Base-by-base conservation (phyloP, 805 yeast species). In the Wickerhamomyces queroliae region DNA sequence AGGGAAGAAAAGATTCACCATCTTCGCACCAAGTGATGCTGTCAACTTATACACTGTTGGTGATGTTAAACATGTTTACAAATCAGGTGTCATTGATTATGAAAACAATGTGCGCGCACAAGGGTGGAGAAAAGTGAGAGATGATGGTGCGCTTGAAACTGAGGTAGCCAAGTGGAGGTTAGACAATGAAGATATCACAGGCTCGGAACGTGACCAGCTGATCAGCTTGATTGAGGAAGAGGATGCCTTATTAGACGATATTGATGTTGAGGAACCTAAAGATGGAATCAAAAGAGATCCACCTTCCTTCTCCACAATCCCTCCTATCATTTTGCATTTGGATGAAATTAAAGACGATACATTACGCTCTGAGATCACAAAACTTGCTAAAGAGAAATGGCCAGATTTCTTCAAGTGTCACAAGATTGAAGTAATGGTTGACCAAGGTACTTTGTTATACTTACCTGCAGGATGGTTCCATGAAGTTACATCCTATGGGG, bases 401-500 rank as follows among this genome's bases (percentile, higher is more conserved):
- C 83, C 84, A 0, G 64, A 67, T 1, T 64, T 80, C 37, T 52
- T 67, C 30, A 44, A 59, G 1, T 63, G 76, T 2, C 57, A 63
- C 16, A 64, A 67, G 34, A 52, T 70, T 13, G 63, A 69, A 15
- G 77, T 78, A 2, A 63, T 70, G 53, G 47, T 83, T 21, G 52
- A 68, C 22, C 78, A 81, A 0, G 88, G 88, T 0, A 78, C 82
- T 36, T 76, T 80, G 80, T 56, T 83, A 18, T 83, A 74, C 52
- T 55, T 83, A 20, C 91, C 91, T 1, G 73, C 84, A 1, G 89
- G 91, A 3, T 83, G 90, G 90, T 83, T 83, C 51, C 91, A 83
- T 55, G 91, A 83, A 55, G 91, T 83, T 2, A 73, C 85, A 1
- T 79, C 86, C 9, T 80, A 66, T 55, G 80, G 81, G 19, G 28